Evolutionary conservation across 1,139 yeast genomes (phyloP).

Genomic region (Meyerozyma smithsonii): DNA sequence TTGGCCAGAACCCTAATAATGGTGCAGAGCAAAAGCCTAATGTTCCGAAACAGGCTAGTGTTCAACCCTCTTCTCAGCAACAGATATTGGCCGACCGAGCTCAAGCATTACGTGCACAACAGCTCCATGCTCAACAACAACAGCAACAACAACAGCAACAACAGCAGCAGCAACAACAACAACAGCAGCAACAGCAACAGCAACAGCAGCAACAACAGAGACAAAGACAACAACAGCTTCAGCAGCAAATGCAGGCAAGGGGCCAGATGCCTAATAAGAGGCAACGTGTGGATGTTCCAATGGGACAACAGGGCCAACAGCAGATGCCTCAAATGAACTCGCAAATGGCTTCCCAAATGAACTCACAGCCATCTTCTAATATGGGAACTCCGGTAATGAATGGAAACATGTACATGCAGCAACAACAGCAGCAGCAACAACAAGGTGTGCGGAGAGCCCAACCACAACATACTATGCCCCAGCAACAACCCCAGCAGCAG

Average conservation of each 20-base stretch:
- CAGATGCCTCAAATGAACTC: constrained; percentile 7
- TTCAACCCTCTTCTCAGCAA: constrained; percentile 8
- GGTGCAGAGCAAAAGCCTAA: constrained; percentile 5
- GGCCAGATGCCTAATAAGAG: constrained; percentile 4
- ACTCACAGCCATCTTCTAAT: constrained; percentile 10
- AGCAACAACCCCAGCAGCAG: constrained; percentile 9
- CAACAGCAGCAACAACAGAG: constrained; percentile 19
- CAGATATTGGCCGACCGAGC: constrained; percentile 9
- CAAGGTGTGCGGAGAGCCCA: constrained; percentile 5
- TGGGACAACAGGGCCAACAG: constrained; percentile 4
- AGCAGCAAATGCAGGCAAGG: constrained; percentile 9
- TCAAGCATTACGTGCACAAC: constrained; percentile 16
- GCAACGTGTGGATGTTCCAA: neutral
- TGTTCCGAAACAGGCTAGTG: constrained; percentile 6
- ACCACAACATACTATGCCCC: constrained; percentile 4
- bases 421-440: constrained; percentile 11
- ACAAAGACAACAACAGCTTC: constrained; percentile 17
- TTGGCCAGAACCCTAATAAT: neutral
- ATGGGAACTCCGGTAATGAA: constrained; percentile 25
- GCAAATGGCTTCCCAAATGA: constrained; percentile 8
- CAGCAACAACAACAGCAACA: constrained; percentile 19
- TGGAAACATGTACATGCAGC: constrained; percentile 27
- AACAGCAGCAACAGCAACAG: constrained; percentile 5
- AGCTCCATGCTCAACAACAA: constrained; percentile 12
- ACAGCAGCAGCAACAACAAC: constrained; percentile 23